These are phyloP conservation scores for Aspergillus hancockii DNA, from an alignment of 495 filamentous ascomycete species.

Conservation along the genomic window DNA sequence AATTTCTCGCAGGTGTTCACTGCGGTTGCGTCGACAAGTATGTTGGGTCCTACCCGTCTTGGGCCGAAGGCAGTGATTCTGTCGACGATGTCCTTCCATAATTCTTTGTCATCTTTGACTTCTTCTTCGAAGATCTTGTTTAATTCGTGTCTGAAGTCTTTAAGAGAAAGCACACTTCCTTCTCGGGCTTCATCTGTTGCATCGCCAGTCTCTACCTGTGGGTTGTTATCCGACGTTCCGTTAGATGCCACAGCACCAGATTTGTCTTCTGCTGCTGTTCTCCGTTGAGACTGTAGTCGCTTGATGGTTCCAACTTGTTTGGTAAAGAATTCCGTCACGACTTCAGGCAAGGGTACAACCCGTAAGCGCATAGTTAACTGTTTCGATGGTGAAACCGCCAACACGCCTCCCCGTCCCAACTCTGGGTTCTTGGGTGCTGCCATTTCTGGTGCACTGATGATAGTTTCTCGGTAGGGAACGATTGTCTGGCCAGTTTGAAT, in stretches of 20 bases:
- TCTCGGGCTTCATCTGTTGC: conserved; percentile 53
- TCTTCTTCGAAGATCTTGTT: conserved; percentile 61
- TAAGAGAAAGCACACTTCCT: conserved; percentile 58
- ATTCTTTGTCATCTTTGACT: conserved; percentile 62
- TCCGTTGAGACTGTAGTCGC: conserved; percentile 69
- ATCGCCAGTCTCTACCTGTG: conserved; percentile 32
- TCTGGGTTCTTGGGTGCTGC: conserved; percentile 82
- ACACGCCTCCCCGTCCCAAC: conserved; percentile 79
- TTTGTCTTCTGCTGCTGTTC: conserved; percentile 43
- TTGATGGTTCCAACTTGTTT: conserved; percentile 81
- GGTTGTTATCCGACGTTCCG: conserved; percentile 28
- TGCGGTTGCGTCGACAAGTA: conserved; percentile 82
- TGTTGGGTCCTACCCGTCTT: conserved; percentile 78
- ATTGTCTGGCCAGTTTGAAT: conserved; percentile 93
- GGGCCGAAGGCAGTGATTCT: conserved; percentile 90
- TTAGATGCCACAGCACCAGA: conserved; percentile 36
- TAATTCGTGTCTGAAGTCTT: conserved; percentile 76
- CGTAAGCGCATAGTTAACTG: conserved; percentile 76
- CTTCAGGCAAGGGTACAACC: conserved; percentile 75
- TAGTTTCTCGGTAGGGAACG: conserved; percentile 93
- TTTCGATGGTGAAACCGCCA: conserved; percentile 76
- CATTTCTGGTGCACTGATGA: conserved; percentile 87
- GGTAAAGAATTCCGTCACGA: conserved; percentile 81
- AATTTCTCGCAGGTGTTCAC: conserved; percentile 73
- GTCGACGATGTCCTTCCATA: conserved; percentile 77